Evolutionary conservation across 2,329 filamentous ascomycete genomes (phyloP), one percentile per base, ranked within the genome.

Genomic region (Fusarium sp.): DNA sequence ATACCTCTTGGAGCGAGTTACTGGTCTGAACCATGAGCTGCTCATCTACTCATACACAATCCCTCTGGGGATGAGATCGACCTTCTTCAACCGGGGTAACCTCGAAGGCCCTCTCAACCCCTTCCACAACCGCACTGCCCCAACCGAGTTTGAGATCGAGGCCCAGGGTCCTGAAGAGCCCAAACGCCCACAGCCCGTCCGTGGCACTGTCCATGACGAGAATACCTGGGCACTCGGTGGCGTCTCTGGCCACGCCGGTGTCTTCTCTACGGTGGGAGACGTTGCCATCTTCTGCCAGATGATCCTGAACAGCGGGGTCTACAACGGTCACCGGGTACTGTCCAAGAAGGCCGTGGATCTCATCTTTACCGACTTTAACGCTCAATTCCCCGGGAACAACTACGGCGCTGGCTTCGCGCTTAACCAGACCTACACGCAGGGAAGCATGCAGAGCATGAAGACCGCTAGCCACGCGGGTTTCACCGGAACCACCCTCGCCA

Each of bases 1-100:
- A 7, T 83, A 82, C 56, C 79, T 75, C 2, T 69, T 71, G 64
- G 74, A 75, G 39, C 71, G 77, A 37, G 76, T 83, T n/a, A 83
- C 82, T 2, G 66, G 83, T 14, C 60, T 79, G 24, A 77, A 81
- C 68, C 78, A 83, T 6, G 65, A 82, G 50, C 82, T 80, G 4
- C 81, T 83, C 64, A 80, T 80, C 2, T 63, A 65, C 2, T 83
- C 83, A 61, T 83, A 82, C 8, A 81, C 83, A 52, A 68, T 82
- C 6, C 56, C 37, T 14, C 37, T 68, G n/a, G 62, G 62, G 1
- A 68, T 68, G 66, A 24, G 24, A 3, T 52, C 54, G 1, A 68
- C 66, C 0, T 68, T 68, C 24, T 68, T 48, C 31, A 68, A 68
- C 29, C 66, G 66, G 3, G 43, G 52, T 4, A 68, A 68, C 10